Conservation (phyloP, 768 basidiomycete species). For the Gautieria morchelliformis region DNA sequence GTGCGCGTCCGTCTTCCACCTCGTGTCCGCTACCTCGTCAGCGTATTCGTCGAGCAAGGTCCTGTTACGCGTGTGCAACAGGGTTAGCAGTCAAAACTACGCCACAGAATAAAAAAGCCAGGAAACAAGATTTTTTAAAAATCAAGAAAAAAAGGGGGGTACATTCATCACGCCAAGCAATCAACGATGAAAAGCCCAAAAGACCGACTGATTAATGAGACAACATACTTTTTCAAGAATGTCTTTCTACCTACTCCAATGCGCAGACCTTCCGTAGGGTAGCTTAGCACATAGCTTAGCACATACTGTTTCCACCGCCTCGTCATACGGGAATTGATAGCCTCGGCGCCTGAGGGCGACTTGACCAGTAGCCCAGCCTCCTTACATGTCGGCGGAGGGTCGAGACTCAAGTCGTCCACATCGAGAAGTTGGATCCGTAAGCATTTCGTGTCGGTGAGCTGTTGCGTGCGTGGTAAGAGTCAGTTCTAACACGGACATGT, state of each 20-base stretch:
- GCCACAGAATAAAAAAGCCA: too few species aligned
- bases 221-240: slow-evolving; percentile 52
- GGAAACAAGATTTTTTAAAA: slow-evolving; percentile 19
- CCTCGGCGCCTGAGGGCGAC: neutral
- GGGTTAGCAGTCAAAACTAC: slow-evolving; percentile 19
- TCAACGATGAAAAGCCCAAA: neutral
- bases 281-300: slow-evolving; percentile 6
- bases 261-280: slow-evolving; percentile 6
- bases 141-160: slow-evolving; percentile 12
- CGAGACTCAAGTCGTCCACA: slow-evolving; percentile 53
- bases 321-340: slow-evolving; percentile 26
- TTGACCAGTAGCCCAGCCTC: neutral
- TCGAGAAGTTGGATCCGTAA: slow-evolving; percentile 56
- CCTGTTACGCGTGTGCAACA: slow-evolving; percentile 31
- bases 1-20: slow-evolving; percentile 14
- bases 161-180: slow-evolving; percentile 10
- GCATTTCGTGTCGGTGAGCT: slow-evolving; percentile 47
- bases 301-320: slow-evolving; percentile 21
- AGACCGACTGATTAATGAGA: neutral
- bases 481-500: neutral
- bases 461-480: neutral
- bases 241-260: slow-evolving; percentile 20
- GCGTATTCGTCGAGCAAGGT: slow-evolving; percentile 31
- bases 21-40: slow-evolving; percentile 7
- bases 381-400: neutral